Evolutionary conservation across 805 yeast genomes (phyloP).

Genomic region (Saccharomycopsis sp.): DNA sequence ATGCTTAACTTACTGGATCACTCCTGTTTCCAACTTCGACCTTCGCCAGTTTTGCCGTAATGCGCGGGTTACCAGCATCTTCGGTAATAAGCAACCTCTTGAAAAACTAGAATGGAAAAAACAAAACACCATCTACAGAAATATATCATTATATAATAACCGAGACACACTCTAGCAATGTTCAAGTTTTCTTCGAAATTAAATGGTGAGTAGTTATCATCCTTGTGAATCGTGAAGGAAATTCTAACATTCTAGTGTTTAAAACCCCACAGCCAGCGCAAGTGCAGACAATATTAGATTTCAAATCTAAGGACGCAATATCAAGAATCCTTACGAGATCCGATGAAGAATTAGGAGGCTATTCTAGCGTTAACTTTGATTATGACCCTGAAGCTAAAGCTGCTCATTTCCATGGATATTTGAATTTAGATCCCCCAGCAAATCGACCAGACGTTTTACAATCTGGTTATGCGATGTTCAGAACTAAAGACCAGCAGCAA

Average conservation of each 20-base stretch:
- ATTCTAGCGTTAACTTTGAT: slow-evolving; percentile 53
- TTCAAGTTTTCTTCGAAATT: background rate
- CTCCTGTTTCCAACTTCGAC: no score
- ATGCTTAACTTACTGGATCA: no score
- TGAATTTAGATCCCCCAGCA: slow-evolving; percentile 59
- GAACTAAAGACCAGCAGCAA: slow-evolving; percentile 59
- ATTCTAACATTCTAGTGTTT: background rate
- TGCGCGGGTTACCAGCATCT: no score
- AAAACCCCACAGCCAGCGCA: slow-evolving; percentile 21
- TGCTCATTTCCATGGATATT: slow-evolving; percentile 66
- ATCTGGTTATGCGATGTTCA: slow-evolving; percentile 76
- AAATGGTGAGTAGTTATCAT: background rate
- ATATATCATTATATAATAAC: no score
- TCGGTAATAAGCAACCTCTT: no score
- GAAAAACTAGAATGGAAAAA: no score
- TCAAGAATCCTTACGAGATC: slow-evolving; percentile 51
- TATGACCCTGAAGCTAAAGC: slow-evolving; percentile 32
- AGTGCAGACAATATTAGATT: slow-evolving; percentile 47
- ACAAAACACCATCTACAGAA: no score
- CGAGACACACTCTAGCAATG: background rate
- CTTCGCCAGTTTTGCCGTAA: no score
- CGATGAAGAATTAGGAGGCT: slow-evolving; percentile 76
- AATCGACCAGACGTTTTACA: slow-evolving; percentile 56
- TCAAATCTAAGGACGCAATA: slow-evolving; percentile 44
- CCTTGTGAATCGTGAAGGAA: background rate